Percentiles rank a stretch among this genome's conserved stretches.
Conservation (phyloP, 116 monocot species). For the Dioscorea cayenensis region DNA sequence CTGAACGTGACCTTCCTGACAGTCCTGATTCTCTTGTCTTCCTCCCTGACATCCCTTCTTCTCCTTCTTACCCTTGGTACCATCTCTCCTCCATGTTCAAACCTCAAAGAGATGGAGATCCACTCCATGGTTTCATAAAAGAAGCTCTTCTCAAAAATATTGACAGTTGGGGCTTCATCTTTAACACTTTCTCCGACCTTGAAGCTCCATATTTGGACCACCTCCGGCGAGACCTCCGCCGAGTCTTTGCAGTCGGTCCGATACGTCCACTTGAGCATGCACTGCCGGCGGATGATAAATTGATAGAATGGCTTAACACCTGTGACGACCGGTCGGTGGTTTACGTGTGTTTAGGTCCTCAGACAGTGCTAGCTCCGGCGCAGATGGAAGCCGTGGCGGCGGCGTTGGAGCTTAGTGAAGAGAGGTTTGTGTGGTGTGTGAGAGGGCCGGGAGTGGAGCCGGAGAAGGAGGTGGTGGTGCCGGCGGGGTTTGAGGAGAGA, state of each 20-base stretch:
- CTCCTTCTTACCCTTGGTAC: constrained; percentile 20
- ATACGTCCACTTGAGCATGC: constrained; percentile 10
- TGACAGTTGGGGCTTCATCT: constrained; percentile 23
- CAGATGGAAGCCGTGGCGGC: constrained; percentile 14
- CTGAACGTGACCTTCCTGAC: not conserved
- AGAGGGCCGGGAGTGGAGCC: not conserved
- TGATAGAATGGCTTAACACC: constrained; percentile 36
- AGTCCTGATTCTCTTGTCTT: not conserved
- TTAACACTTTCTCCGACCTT: constrained; percentile 33
- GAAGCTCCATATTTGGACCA: constrained; percentile 26
- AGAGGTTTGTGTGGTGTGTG: constrained; percentile 14
- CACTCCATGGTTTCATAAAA: constrained; percentile 26
- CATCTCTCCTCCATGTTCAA: constrained; percentile 29
- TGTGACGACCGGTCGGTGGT: constrained; percentile 32
- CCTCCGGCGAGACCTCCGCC: constrained; percentile 15
- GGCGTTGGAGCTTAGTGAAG: constrained; percentile 14
- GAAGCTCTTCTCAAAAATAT: constrained; percentile 22
- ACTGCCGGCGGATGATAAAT: constrained; percentile 17
- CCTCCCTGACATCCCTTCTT: constrained; percentile 18
- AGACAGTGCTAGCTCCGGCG: constrained; percentile 9
- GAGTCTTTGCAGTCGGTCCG: constrained; percentile 66
- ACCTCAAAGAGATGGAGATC: constrained; percentile 23
- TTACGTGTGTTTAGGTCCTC: constrained; percentile 50
- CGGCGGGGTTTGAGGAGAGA: constrained; percentile 9
- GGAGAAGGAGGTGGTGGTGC: not conserved